Percentiles rank a stretch among this genome's conserved stretches.
These are phyloP conservation scores for Delonix regia DNA, from an alignment of 306 rosid species.

Conservation along the genomic window DNA sequence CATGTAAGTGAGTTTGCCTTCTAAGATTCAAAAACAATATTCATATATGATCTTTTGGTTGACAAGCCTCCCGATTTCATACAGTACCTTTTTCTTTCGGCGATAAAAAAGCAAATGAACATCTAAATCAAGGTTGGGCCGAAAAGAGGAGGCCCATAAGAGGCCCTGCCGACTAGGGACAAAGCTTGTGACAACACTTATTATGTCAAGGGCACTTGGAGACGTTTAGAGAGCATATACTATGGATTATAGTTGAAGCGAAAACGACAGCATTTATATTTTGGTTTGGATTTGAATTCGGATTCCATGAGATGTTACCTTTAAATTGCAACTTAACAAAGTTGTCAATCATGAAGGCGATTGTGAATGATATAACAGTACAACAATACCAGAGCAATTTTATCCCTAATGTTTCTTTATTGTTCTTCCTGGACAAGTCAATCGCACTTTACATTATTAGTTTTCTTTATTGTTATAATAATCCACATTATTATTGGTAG, in stretches of 20 bases:
- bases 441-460: background rate
- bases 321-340: background rate
- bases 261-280: background rate
- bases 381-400: background rate
- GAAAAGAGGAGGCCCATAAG: too few species aligned
- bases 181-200: background rate
- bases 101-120: background rate
- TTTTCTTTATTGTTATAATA: background rate
- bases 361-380: background rate
- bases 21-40: conserved; percentile 24
- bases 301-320: background rate
- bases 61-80: too few species aligned
- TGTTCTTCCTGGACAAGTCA: background rate
- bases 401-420: background rate
- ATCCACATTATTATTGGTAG: background rate
- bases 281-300: background rate
- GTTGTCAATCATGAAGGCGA: background rate
- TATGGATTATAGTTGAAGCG: background rate
- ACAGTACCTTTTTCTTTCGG: background rate
- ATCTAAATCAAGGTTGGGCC: conserved; percentile 6
- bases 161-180: background rate
- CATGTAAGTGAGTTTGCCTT: conserved; percentile 19
- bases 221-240: background rate
- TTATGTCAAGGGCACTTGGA: background rate
- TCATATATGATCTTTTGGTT: too few species aligned